A percentile compares a stretch with the other conserved stretches of the same genome.
Conservation (phyloP, 306 rosid species). For the Rubus idaeus region DNA sequence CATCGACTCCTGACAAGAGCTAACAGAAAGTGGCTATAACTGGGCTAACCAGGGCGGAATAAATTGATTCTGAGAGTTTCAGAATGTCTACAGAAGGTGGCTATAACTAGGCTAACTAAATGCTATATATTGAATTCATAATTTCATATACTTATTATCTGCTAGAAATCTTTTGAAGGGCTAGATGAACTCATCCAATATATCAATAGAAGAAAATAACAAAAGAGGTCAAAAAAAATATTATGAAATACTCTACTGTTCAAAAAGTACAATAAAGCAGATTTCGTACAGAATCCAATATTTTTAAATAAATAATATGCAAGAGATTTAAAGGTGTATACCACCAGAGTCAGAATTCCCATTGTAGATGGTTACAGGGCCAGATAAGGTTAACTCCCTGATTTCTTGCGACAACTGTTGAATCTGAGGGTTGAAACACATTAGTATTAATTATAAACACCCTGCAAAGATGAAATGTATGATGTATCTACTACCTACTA, state of each 20-base stretch:
- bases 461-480: neutral
- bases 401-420: conserved; percentile 76
- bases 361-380: conserved; percentile 60
- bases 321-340: conserved; percentile 30
- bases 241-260: neutral
- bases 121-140: neutral
- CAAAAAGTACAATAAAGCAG: neutral
- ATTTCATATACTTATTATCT: neutral
- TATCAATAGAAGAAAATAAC: neutral
- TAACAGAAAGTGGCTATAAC: neutral
- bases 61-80: neutral
- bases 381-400: conserved; percentile 61
- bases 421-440: conserved; percentile 44
- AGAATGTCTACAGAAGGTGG: neutral
- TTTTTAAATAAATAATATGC: neutral
- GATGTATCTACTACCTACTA: neutral
- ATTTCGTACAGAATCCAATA: neutral
- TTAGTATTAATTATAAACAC: neutral
- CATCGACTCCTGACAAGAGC: neutral
- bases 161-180: neutral
- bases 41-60: neutral
- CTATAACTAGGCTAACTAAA: neutral
- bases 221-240: neutral
- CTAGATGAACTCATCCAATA: neutral
- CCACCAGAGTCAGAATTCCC: conserved; percentile 53